Evolutionary conservation across 768 basidiomycete genomes (phyloP).

Genomic region (Termitomyces sp.): DNA sequence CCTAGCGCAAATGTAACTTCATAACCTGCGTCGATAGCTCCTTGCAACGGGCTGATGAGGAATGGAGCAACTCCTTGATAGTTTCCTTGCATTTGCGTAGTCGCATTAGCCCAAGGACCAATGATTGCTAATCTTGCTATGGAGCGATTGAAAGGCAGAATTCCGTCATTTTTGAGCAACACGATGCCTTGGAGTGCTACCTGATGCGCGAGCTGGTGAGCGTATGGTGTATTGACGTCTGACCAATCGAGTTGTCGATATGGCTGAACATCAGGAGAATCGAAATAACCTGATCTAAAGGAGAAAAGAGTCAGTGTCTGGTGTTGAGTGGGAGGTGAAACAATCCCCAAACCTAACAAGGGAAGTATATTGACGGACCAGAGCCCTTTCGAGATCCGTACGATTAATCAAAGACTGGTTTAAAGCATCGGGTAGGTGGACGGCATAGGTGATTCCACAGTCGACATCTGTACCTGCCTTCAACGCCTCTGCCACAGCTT

Average conservation of each 20-base stretch:
- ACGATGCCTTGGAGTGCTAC: slow-evolving; percentile 52
- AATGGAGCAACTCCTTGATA: slow-evolving; percentile 51
- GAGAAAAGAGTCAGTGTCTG: neutral
- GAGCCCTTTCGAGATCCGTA: slow-evolving; percentile 35
- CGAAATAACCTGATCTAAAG: slow-evolving; percentile 51
- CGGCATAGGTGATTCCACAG: slow-evolving; percentile 44
- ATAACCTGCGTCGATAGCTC: slow-evolving; percentile 43
- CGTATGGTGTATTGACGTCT: slow-evolving; percentile 41
- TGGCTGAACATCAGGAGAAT: slow-evolving; percentile 43
- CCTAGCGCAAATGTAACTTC: slow-evolving; percentile 37
- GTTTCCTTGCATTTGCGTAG: slow-evolving; percentile 52
- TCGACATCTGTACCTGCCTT: slow-evolving; percentile 53
- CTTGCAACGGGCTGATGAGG: slow-evolving; percentile 49
- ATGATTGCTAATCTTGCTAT: slow-evolving; percentile 50
- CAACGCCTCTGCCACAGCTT: slow-evolving; percentile 46
- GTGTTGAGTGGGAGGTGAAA: neutral
- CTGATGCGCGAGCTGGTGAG: slow-evolving; percentile 46
- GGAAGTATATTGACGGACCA: slow-evolving; percentile 45
- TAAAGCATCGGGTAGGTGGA: slow-evolving; percentile 41
- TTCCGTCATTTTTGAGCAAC: slow-evolving; percentile 60
- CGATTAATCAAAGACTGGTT: slow-evolving; percentile 42
- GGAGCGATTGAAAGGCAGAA: slow-evolving; percentile 43
- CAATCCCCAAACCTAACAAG: slow-evolving; percentile 40
- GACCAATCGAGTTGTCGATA: slow-evolving; percentile 46
- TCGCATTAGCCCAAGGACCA: slow-evolving; percentile 57